Evolutionary conservation across 129 eudicot genomes (phyloP), one percentile per base, ranked within the genome.

Genomic region (Escallonia rubra): DNA sequence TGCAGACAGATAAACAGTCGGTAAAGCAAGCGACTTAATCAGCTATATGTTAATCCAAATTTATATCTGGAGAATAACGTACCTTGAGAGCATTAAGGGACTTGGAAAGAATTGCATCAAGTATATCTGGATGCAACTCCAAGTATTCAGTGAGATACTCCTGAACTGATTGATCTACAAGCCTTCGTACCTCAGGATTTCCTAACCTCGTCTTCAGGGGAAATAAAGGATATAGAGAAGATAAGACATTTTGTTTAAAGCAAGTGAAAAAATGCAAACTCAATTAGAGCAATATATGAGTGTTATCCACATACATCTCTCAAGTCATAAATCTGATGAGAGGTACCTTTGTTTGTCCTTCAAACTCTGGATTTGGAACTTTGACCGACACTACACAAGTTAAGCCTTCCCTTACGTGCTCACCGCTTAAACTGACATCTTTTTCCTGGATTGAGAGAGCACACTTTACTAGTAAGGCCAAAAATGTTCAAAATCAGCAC

Each of bases 311-410:
- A 23, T 23, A 23, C 34, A 23, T 23, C 44, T 8, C 41, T 67
- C 38, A 61, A 61, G 60, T 10, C 55, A 51, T 9, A 44, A 63
- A 49, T 13, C 45, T 12, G 11, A 45, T 46, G 43, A 59, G 39
- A 15, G 43, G 10, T 73, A 94, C 99, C 99, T 94, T 94, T 61
- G 99, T 94, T 77, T 93, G 99, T 65, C 99, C 99, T 87, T 90
- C 99, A 85, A 94, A 94, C 72, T 94, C 99, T 9, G 99, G 97
- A 79, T 94, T 87, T 40, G 96, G 82, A 77, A 94, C 96, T 83
- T 94, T 94, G 68, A 94, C 90, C 3, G 99, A 90, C 61, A 94
- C 80, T 43, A 94, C 88, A 75, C 99, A 90, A 68, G 99, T 94
- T 64, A 94, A 70, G 43, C 99, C 99, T 80, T 94, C 99, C 74